Evolutionary conservation across 2,329 filamentous ascomycete species (phyloP).

Genomic region (Colletotrichum sp.): DNA sequence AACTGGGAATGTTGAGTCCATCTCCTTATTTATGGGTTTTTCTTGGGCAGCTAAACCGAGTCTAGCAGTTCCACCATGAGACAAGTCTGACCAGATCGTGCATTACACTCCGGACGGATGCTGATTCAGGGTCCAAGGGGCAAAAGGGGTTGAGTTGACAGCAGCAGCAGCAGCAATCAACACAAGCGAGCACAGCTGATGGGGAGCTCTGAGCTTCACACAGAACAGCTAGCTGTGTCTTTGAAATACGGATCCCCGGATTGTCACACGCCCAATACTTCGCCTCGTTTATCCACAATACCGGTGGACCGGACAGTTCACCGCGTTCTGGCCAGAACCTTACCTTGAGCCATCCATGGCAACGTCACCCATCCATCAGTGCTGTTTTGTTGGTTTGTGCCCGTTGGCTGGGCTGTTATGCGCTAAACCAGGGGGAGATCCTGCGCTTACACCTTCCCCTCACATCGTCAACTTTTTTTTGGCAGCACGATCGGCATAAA

Average conservation of each 20-base stretch:
- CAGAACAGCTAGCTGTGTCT: background rate
- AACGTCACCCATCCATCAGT: background rate
- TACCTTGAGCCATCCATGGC: background rate
- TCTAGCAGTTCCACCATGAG: background rate
- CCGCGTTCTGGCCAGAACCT: background rate
- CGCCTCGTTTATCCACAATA: background rate
- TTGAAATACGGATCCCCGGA: background rate
- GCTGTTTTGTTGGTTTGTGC: background rate
- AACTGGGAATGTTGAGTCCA: background rate
- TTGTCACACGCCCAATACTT: background rate
- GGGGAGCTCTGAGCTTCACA: background rate
- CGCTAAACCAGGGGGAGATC: background rate
- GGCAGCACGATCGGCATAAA: background rate
- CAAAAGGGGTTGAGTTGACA: background rate
- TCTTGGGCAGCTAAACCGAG: background rate
- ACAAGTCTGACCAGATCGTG: background rate
- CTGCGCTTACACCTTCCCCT: background rate
- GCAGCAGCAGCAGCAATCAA: background rate
- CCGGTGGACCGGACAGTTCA: background rate
- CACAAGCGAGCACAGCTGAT: background rate
- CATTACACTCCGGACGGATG: background rate
- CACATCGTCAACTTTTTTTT: background rate
- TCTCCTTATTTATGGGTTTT: background rate
- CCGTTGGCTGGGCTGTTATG: background rate
- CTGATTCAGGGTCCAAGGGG: background rate